phyloP scores from a whole-genome alignment of 2,329 filamentous ascomycete species.

The Allantophomopsis lycopodina region DNA sequence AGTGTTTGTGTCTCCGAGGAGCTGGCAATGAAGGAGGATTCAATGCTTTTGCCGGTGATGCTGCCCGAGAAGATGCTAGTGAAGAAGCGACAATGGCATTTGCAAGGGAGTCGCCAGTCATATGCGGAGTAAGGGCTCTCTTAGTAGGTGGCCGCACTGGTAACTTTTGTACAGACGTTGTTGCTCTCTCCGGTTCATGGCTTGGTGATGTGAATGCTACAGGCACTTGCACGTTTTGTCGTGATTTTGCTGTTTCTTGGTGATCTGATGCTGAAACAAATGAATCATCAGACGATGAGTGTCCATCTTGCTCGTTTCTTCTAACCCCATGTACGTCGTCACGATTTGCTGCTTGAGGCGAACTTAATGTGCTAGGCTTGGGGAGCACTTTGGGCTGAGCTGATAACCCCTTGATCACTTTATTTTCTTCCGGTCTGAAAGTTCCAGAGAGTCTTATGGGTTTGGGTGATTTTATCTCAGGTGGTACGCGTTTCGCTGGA shows the following conservation, averaged over 20 bases:
- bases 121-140: slow-evolving; percentile 9
- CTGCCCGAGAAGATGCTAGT: slow-evolving; percentile 47
- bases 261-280: slow-evolving; percentile 18
- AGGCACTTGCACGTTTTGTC: no score
- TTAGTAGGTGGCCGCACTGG: slow-evolving; percentile 6
- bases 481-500: slow-evolving; percentile 1
- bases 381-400: no score
- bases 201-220: no score
- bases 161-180: not conserved
- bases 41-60: slow-evolving; percentile 18
- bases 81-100: slow-evolving; percentile 65
- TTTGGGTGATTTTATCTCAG: slow-evolving; percentile 6
- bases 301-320: slow-evolving; percentile 5
- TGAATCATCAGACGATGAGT: slow-evolving; percentile 17
- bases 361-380: no score
- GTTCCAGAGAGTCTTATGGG: not conserved
- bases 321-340: no score
- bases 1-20: slow-evolving; percentile 16
- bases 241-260: slow-evolving; percentile 1
- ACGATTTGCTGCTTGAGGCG: no score
- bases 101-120: slow-evolving; percentile 52
- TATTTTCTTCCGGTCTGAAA: no score
- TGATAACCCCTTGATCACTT: no score
- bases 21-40: slow-evolving; percentile 15
- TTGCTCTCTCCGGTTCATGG: no score